Evolutionary conservation across 495 filamentous ascomycete genomes (phyloP), one percentile per base, ranked within the genome.

Genomic region (Aspergillus campestris): DNA sequence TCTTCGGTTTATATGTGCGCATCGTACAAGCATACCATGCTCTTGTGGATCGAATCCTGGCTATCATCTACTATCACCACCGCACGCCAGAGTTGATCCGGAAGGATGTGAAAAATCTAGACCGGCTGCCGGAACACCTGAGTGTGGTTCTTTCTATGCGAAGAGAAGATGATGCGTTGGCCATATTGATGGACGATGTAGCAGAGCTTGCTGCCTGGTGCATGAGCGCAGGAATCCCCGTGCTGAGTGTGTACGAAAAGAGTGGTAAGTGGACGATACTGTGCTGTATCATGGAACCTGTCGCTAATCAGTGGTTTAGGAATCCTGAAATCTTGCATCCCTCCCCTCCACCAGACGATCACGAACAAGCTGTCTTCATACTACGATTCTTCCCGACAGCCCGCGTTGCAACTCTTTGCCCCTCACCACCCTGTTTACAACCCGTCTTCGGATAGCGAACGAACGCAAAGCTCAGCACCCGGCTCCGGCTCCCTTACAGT

Each of bases 201-300:
- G 79, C 89, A 14, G 90, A 98, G 52, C 74, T 97, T 45, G 79
- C 84, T 8, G 90, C 90, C 29, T 98, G 92, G 92, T 89, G 83
- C 62, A 80, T 88, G 6, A 84, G 87, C 54, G 82, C 86, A 11
- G 89, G 89, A 3, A 94, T 98, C 53, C 78, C 82, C 11, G 73
- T 81, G 56, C 66, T 98, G 45, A 94, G 86, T 45, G 75, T 98
- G 8, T 97, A 97, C 58, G 94, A 98, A 62, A 82, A 78, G 62
- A 92, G 80, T 40, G 92, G 91, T 94, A 73, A 41, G 72, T 53
- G 13, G 31, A 37, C 18, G 4, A 4, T 24, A 24, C n/a, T n/a
- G 18, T 24, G 4, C 18, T 4, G 18, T 24, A 24, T 1, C 18
- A 24, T 24, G 18, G 18, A 4, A 24, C 1, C 4, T 24, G 18